Percentiles rank a stretch among this genome's conserved stretches.
These are phyloP conservation scores for Whalleya microplaca DNA, from an alignment of 2,329 filamentous ascomycete genomes.

Conservation along the genomic window DNA sequence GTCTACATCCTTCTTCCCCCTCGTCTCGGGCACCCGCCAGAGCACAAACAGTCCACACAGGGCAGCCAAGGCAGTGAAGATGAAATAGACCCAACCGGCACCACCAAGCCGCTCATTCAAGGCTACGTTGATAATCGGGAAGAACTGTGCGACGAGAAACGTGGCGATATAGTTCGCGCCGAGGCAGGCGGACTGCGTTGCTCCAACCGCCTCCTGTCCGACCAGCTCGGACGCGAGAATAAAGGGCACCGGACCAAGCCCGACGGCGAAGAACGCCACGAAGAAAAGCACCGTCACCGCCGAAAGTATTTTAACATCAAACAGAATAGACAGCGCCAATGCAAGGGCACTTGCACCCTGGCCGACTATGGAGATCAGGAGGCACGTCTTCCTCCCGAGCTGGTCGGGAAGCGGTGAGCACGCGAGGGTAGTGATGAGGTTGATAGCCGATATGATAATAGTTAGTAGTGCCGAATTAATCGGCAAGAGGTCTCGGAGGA, in stretches of 20 bases:
- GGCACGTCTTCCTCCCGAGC: constrained; percentile 83
- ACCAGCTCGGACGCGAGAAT: constrained; percentile 92
- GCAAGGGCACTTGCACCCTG: constrained; percentile 80
- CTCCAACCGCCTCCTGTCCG: constrained; percentile 85
- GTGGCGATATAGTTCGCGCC: constrained; percentile 89
- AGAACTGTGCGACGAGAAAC: constrained; percentile 92
- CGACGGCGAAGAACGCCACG: constrained; percentile 86
- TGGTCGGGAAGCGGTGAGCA: constrained; percentile 86
- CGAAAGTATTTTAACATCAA: constrained; percentile 73
- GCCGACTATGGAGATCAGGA: constrained; percentile 80
- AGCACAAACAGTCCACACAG: constrained; percentile 73
- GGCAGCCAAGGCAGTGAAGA: constrained; percentile 79
- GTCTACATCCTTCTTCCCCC: constrained; percentile 79
- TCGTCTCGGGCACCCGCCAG: constrained; percentile 82
- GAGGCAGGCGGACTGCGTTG: constrained; percentile 86
- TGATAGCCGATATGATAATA: constrained; percentile 84
- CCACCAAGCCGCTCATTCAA: constrained; percentile 68
- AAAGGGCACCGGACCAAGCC: constrained; percentile 91
- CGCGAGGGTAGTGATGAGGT: constrained; percentile 78
- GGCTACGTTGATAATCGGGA: constrained; percentile 80
- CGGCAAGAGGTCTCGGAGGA: constrained; percentile 80
- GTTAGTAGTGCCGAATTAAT: constrained; percentile 83
- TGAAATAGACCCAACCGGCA: constrained; percentile 83
- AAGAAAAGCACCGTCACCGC: constrained; percentile 83
- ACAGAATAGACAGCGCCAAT: constrained; percentile 80